These are phyloP conservation scores for Coprinopsis sp. DNA, from an alignment of 768 basidiomycete species.

Conservation along the genomic window DNA sequence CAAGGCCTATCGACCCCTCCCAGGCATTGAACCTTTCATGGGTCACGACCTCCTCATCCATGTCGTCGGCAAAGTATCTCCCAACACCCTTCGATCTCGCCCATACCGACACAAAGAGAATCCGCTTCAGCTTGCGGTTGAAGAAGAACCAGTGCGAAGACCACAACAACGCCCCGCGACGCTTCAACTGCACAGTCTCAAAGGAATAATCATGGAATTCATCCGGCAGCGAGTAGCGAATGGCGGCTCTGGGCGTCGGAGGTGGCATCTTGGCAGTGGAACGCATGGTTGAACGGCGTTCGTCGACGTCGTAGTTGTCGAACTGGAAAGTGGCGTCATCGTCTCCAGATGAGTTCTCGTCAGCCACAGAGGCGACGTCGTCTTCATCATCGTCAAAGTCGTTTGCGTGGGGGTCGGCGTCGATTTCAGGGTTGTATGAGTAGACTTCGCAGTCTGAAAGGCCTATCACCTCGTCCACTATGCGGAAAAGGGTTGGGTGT, in stretches of 20 bases:
- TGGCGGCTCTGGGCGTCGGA: slow-evolving; percentile 35
- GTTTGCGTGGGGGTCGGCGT: slow-evolving; percentile 90
- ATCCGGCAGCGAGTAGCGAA: slow-evolving; percentile 33
- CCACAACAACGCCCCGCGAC: slow-evolving; percentile 84
- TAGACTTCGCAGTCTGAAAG: slow-evolving; percentile 93
- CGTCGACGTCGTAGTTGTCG: slow-evolving; percentile 77
- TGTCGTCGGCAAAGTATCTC: slow-evolving; percentile 44
- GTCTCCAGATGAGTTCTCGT: slow-evolving; percentile 65
- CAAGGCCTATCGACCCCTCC: slow-evolving; percentile 74
- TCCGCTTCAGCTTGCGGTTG: slow-evolving; percentile 87
- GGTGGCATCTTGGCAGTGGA: slow-evolving; percentile 35
- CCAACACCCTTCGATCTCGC: slow-evolving; percentile 65
- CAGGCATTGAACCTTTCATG: slow-evolving; percentile 72
- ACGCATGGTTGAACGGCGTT: slow-evolving; percentile 35
- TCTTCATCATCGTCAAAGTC: slow-evolving; percentile 79
- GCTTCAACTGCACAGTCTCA: slow-evolving; percentile 45
- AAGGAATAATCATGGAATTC: slow-evolving; percentile 33
- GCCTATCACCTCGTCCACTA: slow-evolving; percentile 86
- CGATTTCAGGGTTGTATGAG: slow-evolving; percentile 88
- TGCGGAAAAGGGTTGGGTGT: slow-evolving; percentile 82
- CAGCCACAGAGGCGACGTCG: slow-evolving; percentile 59
- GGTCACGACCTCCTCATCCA: slow-evolving; percentile 40
- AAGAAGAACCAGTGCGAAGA: slow-evolving; percentile 97
- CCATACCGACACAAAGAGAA: slow-evolving; percentile 91
- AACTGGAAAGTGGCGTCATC: slow-evolving; percentile 74